Evolutionary conservation across 495 filamentous ascomycete genomes (phyloP), one percentile per base, ranked within the genome.

Genomic region (Friedmanniomyces simplex): DNA sequence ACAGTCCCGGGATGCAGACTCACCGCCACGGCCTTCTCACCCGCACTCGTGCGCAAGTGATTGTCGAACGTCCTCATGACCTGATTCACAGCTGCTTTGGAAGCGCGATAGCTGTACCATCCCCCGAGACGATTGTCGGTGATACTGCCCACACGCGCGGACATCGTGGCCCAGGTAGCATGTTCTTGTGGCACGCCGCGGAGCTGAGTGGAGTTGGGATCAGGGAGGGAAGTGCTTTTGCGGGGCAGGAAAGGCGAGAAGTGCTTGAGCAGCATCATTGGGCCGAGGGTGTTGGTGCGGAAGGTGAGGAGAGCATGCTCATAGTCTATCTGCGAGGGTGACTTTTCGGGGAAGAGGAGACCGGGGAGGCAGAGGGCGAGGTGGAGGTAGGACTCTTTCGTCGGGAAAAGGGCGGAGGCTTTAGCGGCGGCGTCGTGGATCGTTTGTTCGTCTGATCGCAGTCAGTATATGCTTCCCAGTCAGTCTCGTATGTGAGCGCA

Each of bases 1-100:
- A 94, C 88, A 10, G 87, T 93, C 1, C 89, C 88, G 4, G 88
- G 89, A 72, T 94, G 88, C 68, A 91, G 73, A n/a, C 75, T 77
- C 4, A 95, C 71, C 0, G 77, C 78, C 58, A 90, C 72, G 0
- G 82, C 84, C 45, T 78, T 81, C 3, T 77, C 76, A 0, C 75
- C 80, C 42, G 77, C 75, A 14, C 72, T 71, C 18, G 71, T 67
- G 50, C 66, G 67, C 37, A 93, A 67, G 63, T 85, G 77, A n/a
- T 84, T 68, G 68, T 93, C 89, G 61, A 91, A 82, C 0, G 79
- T 84, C 68, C 84, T 88, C 1, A 80, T 79, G 21, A 88, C 39
- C 55, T 80, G 79, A 55, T 84, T 90, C 2, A 91, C 78, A 0
- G 76, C 84, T 1, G 72, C 69, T 56, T 75, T 75, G 6, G 63